These are phyloP conservation scores for Puccinellia tenuiflora DNA, from an alignment of 176 grass and related monocot genomes.

Conservation along the genomic window DNA sequence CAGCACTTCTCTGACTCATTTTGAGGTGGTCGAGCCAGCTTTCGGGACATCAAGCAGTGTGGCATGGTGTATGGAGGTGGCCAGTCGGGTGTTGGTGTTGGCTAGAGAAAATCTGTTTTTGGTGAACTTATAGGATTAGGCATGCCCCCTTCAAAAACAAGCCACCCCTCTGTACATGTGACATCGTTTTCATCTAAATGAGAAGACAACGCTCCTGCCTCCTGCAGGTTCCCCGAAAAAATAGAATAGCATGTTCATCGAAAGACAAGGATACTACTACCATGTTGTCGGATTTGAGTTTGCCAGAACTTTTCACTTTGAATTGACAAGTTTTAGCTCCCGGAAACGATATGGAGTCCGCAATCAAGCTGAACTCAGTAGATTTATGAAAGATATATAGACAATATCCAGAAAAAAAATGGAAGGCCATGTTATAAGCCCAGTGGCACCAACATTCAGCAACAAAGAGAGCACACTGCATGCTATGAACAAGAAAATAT, in stretches of 20 bases:
- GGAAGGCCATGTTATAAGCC: not conserved
- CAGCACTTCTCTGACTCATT: not conserved
- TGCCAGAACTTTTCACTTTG: not conserved
- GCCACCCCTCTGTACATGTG: not conserved
- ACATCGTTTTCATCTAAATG: not conserved
- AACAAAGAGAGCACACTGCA: not conserved
- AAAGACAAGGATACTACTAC: not conserved
- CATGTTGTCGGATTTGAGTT: not conserved
- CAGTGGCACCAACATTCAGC: not conserved
- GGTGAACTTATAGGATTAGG: not conserved
- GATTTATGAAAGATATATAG: not conserved
- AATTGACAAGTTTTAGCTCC: not conserved
- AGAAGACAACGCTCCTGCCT: not conserved
- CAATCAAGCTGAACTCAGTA: constrained; percentile 15
- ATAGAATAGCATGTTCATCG: not conserved
- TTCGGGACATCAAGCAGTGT: not conserved
- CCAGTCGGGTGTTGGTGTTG: not conserved
- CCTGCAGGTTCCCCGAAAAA: not conserved
- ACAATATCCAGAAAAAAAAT: not conserved
- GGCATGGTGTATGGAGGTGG: not conserved
- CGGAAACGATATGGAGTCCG: not conserved
- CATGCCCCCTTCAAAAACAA: not conserved
- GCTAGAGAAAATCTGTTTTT: not conserved
- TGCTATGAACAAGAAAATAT: not conserved
- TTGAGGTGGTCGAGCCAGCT: not conserved